Conservation (phyloP, 805 yeast genomes). For the Spathaspora girioi region DNA sequence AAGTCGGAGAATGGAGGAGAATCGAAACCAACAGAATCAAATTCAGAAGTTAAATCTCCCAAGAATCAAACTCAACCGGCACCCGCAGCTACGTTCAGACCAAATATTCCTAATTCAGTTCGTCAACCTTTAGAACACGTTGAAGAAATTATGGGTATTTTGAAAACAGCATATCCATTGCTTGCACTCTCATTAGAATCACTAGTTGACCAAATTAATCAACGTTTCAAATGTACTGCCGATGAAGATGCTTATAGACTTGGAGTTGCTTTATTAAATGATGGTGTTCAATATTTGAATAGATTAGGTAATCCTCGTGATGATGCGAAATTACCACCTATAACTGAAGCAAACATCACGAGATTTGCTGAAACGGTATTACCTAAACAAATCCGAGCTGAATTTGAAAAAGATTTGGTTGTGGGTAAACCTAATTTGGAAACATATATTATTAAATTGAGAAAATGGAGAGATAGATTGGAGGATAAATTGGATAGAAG, state of each 20-base stretch:
- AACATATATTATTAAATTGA: constrained; percentile 73
- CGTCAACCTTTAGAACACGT: constrained; percentile 93
- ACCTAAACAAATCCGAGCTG: constrained; percentile 83
- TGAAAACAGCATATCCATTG: constrained; percentile 95
- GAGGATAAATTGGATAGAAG: constrained; percentile 90
- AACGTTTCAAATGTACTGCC: constrained; percentile 86
- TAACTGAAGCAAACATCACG: constrained; percentile 83
- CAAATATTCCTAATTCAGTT: constrained; percentile 11
- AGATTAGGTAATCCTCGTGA: constrained; percentile 83
- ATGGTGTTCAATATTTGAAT: constrained; percentile 87
- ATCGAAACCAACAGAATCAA: neutral
- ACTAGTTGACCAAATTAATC: constrained; percentile 90
- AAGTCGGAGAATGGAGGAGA: constrained; percentile 5
- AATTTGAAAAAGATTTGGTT: constrained; percentile 89
- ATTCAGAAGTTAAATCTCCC: neutral
- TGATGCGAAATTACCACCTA: constrained; percentile 83
- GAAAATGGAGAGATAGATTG: constrained; percentile 89
- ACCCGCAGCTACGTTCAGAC: constrained; percentile 1
- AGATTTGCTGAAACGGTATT: constrained; percentile 90
- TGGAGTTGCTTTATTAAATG: constrained; percentile 87
- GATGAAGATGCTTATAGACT: constrained; percentile 96
- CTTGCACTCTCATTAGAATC: constrained; percentile 91
- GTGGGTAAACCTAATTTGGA: constrained; percentile 84
- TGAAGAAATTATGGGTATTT: constrained; percentile 86
- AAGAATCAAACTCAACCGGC: neutral